Evolutionary conservation across 1,284 basidiomycete species (phyloP).

Genomic region (Moesziomyces sp.): DNA sequence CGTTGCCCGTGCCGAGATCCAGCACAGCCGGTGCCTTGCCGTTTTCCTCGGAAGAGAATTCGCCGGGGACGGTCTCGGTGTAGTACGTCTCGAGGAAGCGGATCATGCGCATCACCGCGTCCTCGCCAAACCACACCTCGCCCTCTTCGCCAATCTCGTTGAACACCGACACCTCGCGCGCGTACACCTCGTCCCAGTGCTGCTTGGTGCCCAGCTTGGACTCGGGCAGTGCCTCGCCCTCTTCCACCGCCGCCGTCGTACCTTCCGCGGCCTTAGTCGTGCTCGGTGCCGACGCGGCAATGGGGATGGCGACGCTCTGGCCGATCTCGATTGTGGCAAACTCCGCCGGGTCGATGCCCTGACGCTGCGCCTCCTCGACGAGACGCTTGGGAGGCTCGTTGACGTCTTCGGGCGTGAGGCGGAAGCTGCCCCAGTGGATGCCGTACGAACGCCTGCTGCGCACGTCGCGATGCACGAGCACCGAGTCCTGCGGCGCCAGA

Average conservation of each 20-base stretch:
- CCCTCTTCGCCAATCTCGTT: slow-evolving; percentile 86
- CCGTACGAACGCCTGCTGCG: slow-evolving; percentile 34
- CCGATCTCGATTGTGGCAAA: slow-evolving; percentile 50
- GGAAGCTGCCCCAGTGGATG: slow-evolving; percentile 58
- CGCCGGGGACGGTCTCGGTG: slow-evolving; percentile 18
- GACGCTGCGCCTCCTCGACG: slow-evolving; percentile 31
- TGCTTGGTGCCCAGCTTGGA: slow-evolving; percentile 79
- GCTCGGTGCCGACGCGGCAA: not conserved
- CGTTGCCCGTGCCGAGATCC: slow-evolving; percentile 82
- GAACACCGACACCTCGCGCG: slow-evolving; percentile 78
- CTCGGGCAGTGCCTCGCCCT: slow-evolving; percentile 54
- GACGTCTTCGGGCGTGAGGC: slow-evolving; percentile 54
- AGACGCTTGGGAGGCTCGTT: slow-evolving; percentile 52
- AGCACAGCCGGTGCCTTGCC: slow-evolving; percentile 33
- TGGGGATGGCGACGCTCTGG: slow-evolving; percentile 40
- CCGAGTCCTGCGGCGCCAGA: slow-evolving; percentile 51
- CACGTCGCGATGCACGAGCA: slow-evolving; percentile 51
- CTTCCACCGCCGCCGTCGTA: not conserved
- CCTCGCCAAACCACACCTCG: slow-evolving; percentile 88
- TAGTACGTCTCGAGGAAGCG: slow-evolving; percentile 43
- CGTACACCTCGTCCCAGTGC: slow-evolving; percentile 64
- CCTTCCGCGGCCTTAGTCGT: no score
- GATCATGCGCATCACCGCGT: slow-evolving; percentile 82
- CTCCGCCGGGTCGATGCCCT: slow-evolving; percentile 33
- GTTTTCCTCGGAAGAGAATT: slow-evolving; percentile 1